Percentiles rank a stretch among this genome's conserved stretches.
These are phyloP conservation scores for Boletus hoseneyae DNA, from an alignment of 1,284 basidiomycete genomes.

Conservation along the genomic window DNA sequence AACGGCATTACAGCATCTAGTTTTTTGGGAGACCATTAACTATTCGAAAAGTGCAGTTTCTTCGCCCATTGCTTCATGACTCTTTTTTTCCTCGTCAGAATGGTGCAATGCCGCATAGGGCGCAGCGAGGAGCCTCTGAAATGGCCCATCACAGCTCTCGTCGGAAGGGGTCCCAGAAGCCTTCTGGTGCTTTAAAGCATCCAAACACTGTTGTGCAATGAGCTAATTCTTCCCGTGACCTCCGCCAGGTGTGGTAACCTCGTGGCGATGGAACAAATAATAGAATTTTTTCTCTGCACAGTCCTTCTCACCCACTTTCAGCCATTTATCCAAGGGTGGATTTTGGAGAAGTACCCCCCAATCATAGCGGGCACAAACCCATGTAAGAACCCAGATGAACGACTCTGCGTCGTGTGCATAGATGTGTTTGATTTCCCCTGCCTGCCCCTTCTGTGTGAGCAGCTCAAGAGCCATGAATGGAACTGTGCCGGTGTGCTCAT, in stretches of 20 bases:
- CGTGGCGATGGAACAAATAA: too few species aligned
- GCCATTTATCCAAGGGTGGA: slow-evolving; percentile 6
- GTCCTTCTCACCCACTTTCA: neutral
- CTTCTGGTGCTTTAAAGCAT: neutral
- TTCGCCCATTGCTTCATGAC: too few species aligned
- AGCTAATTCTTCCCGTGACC: neutral
- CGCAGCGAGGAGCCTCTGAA: neutral
- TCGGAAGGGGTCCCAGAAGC: neutral
- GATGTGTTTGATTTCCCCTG: slow-evolving; percentile 16
- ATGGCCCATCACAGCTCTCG: neutral
- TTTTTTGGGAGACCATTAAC: too few species aligned
- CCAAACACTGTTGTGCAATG: neutral
- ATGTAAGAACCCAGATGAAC: slow-evolving; percentile 32
- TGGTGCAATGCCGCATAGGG: too few species aligned
- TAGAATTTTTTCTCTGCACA: too few species aligned
- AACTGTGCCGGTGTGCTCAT: slow-evolving; percentile 27
- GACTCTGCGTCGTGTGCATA: slow-evolving; percentile 36
- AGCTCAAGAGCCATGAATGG: slow-evolving; percentile 35
- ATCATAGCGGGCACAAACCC: slow-evolving; percentile 13
- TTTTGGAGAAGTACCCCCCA: neutral
- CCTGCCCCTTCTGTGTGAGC: slow-evolving; percentile 14
- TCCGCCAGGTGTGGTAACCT: neutral
- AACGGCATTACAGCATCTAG: too few species aligned
- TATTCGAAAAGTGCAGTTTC: too few species aligned
- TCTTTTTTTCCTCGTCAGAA: too few species aligned